Base-by-base conservation (phyloP, 2,329 filamentous ascomycete species). In the Penicillium corylophilum region DNA sequence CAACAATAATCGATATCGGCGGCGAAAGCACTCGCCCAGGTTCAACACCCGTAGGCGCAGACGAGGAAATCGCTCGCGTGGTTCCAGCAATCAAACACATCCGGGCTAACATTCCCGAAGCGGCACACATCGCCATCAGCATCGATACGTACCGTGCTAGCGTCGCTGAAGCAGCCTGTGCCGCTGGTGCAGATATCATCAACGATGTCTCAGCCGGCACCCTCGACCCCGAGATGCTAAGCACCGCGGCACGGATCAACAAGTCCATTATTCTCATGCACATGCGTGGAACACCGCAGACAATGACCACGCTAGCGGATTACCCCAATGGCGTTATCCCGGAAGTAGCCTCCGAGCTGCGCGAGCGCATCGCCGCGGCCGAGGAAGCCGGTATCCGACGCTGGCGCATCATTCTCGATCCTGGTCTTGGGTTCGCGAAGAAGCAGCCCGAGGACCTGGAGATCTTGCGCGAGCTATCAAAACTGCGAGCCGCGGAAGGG, bases 381-480 rank as follows among this genome's bases (percentile, higher is more conserved):
- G 75, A 95, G 70, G 80, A 77, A 13, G 91, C 90, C 0, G 94
- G 94, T 0, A 82, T 99, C 39, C 82, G 89, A 4, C 86, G 92
- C 44, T 99, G 94, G 94, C 88, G 93, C 59, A 95, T 99, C 58
- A 85, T 97, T 29, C 83, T 97, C 1, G 94, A 99, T 68, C 94
- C 94, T 0, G 94, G 94, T 0, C 82, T 99, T 28, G 94, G 94
- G 0, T 99, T 99, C 68, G 91, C 94, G 50, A 99, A 99, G 76
- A 86, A 83, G 0, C 78, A 80, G 48, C 78, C 81, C 36, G 90
- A 96, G 69, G 96, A 96, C 70, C 75, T 96, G 2, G 85, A 90
- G 61, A 75, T 99, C 2, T 75, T 99, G 29, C 79, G 88, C 8
- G 74, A 82, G 1, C 72, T 95, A 28, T 77, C 79, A 8, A 82